These are phyloP conservation scores for Tanacetum coccineum DNA, from an alignment of 129 eudicot genomes.

Conservation along the genomic window DNA sequence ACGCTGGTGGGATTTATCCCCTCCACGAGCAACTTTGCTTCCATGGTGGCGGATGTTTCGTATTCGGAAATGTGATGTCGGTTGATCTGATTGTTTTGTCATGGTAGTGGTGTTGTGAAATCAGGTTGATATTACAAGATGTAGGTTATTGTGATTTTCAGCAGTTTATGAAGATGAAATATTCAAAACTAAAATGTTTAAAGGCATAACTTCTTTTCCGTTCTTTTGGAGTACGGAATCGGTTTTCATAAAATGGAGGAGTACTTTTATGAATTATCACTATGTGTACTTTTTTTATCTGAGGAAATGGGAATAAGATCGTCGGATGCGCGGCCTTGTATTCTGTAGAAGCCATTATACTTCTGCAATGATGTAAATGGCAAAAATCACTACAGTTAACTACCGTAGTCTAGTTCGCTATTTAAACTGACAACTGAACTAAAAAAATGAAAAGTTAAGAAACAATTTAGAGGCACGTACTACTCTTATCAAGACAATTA, in stretches of 20 bases:
- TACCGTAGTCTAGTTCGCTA: not conserved
- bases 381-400: not conserved
- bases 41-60: too few relatives aligned
- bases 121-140: conserved; percentile 4
- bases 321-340: not conserved
- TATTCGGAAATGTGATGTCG: not conserved
- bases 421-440: not conserved
- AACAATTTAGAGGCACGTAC: not conserved
- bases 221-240: not conserved
- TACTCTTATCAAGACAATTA: not conserved
- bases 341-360: not conserved
- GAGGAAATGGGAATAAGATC: not conserved
- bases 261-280: too few relatives aligned
- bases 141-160: not conserved
- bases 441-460: not conserved
- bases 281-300: not conserved
- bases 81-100: not conserved
- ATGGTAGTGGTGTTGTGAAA: too few relatives aligned
- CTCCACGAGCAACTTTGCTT: too few relatives aligned
- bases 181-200: not conserved
- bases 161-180: too few relatives aligned
- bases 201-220: too few relatives aligned
- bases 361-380: not conserved
- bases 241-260: not conserved
- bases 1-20: too few relatives aligned